phyloP scores from a whole-genome alignment of 2,329 filamentous ascomycete species.

The Dactylella cylindrospora region DNA sequence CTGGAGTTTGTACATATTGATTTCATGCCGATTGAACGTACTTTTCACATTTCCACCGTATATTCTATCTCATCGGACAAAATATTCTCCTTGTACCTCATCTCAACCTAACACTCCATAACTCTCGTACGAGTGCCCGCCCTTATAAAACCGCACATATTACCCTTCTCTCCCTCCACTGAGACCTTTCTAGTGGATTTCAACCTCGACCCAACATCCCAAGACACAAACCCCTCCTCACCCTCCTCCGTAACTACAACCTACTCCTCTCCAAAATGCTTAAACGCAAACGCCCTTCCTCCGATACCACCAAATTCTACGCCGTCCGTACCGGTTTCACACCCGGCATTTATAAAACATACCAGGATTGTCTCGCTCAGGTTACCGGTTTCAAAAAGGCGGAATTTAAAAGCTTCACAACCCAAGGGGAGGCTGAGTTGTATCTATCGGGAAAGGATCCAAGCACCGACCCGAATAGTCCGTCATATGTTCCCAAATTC shows the following conservation, averaged over 20 bases:
- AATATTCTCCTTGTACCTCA: no score
- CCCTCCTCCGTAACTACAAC: conserved; percentile 29
- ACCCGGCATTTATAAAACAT: conserved; percentile 66
- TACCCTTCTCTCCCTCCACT: conserved; percentile 13
- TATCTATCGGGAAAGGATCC: conserved; percentile 48
- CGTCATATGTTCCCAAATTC: conserved; percentile 56
- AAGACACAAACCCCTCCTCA: conserved; percentile 20
- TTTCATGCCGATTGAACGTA: no score
- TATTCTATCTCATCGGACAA: no score
- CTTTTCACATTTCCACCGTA: no score
- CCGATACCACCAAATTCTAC: conserved; percentile 59
- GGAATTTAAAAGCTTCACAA: conserved; percentile 49
- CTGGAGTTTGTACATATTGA: no score
- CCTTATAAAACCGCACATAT: no score
- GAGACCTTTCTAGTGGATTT: conserved; percentile 22
- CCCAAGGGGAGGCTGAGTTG: conserved; percentile 46
- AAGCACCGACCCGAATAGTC: conserved; percentile 48
- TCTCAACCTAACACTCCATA: no score
- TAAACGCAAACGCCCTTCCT: conserved; percentile 44
- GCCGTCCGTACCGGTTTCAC: conserved; percentile 63
- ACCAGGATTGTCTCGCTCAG: conserved; percentile 64
- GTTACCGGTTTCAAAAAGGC: conserved; percentile 61
- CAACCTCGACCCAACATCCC: conserved; percentile 16
- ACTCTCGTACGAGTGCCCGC: no score
- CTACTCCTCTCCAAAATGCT: conserved; percentile 25